Evolutionary conservation across 768 basidiomycete genomes (phyloP).

Genomic region (Strobilomyces dryophilus): DNA sequence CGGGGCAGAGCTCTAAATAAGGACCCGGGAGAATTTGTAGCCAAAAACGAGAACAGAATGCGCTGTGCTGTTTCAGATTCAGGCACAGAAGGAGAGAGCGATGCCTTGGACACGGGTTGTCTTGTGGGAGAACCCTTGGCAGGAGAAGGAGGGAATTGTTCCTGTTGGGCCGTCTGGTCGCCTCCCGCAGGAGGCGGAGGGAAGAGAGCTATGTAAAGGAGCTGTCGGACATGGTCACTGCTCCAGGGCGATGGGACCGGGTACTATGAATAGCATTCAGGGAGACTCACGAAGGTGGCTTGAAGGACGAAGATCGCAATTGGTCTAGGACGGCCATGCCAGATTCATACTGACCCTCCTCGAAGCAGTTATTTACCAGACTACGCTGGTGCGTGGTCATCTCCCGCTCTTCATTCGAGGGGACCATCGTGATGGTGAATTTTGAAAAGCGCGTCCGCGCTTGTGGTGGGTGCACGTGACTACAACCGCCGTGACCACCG

Average conservation of each 20-base stretch:
- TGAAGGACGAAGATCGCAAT: constrained; percentile 52
- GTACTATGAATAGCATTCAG: constrained; percentile 6
- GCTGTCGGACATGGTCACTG: constrained; percentile 62
- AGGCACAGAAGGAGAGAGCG: constrained; percentile 39
- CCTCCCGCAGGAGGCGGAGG: constrained; percentile 34
- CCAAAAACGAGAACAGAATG: constrained; percentile 50
- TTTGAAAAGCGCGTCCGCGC: not conserved
- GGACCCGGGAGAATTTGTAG: constrained; percentile 52
- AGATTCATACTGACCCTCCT: constrained; percentile 72
- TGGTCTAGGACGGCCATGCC: constrained; percentile 62
- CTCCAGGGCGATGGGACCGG: constrained; percentile 10
- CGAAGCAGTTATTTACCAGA: constrained; percentile 68
- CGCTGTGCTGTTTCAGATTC: constrained; percentile 51
- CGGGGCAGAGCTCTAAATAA: constrained; percentile 54
- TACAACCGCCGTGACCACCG: no score
- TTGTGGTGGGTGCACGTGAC: constrained; percentile 21
- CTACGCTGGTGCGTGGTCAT: constrained; percentile 47
- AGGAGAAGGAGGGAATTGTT: constrained; percentile 29
- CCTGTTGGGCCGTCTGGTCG: constrained; percentile 16
- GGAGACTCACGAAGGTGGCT: constrained; percentile 52
- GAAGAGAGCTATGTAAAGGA: constrained; percentile 69
- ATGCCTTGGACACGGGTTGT: constrained; percentile 37
- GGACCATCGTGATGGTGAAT: constrained; percentile 11
- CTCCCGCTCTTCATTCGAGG: constrained; percentile 34
- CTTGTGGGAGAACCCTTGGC: constrained; percentile 48